Evolutionary conservation across 805 yeast genomes (phyloP), one percentile per base, ranked within the genome.

Genomic region (Lipomyces sp.): DNA sequence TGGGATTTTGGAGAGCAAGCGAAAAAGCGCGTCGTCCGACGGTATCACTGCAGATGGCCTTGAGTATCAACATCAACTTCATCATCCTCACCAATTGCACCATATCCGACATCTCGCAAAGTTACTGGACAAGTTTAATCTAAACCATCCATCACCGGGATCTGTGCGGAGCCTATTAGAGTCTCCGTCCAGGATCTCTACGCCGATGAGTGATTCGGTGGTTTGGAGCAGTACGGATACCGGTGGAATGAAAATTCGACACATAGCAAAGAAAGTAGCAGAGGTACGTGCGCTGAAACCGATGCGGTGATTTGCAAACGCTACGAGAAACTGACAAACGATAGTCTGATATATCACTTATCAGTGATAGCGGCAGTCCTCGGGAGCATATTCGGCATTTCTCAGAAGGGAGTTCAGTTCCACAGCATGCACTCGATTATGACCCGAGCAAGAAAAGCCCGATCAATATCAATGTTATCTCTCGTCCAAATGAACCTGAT

Each of bases 41-140:
- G 13, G 15, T 5, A n/a, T 29, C n/a, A 45, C 24, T 24, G 24
- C 8, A 54, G 56, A 39, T 18, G n/a, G 35, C 4, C 24, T 10
- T 6, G 58, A 39, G 18, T 34, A 13, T n/a, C 30, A 39, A 34
- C 59, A 53, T 10, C 60, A 53, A 18, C 29, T 58, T 4, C 53
- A 51, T 48, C 65, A 59, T 42, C 24, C 24, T 45, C 59, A 53
- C 11, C 60, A 53, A 18, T 33, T 58, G 8, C 53, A 51, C 54
- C 65, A 59, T 42, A 45, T 62, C 35, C 51, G 61, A 11, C 67
- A 56, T 33, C 37, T 64, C 45, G 70, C 68, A 1, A 56, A 65
- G 50, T 57, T 66, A n/a, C 63, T 64, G 33, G 67, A 60, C 45
- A 54, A 32, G 32, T 64, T 66, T 39, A 66, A 66, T 42, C 11